Percentiles rank a stretch among this genome's conserved stretches.
phyloP scores from a whole-genome alignment of 148 eudicot species.

The Fagopyrum esculentum region DNA sequence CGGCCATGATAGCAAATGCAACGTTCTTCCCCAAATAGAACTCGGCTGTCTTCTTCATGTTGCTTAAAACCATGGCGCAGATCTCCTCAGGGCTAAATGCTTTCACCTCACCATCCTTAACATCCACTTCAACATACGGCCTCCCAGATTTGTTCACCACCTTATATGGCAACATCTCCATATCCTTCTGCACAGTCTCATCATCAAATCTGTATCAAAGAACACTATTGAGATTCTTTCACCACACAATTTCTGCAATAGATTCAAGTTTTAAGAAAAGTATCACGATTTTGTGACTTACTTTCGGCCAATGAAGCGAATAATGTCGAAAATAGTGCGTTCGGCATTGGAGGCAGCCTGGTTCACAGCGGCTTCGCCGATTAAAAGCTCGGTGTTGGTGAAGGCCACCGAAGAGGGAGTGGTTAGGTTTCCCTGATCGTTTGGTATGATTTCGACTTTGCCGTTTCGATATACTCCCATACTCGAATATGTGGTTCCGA shows the following conservation, averaged over 20 bases:
- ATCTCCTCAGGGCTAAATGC: conserved; percentile 65
- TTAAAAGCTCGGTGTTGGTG: conserved; percentile 54
- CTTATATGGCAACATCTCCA: conserved; percentile 57
- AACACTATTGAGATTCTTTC: no score
- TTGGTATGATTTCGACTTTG: conserved; percentile 61
- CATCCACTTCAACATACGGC: conserved; percentile 47
- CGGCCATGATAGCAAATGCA: conserved; percentile 52
- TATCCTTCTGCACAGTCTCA: conserved; percentile 43
- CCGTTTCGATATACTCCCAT: conserved; percentile 66
- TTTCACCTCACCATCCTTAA: conserved; percentile 48
- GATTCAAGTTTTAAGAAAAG: not conserved
- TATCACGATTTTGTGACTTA: conserved; percentile 9
- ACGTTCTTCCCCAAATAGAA: conserved; percentile 52
- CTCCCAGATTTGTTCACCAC: conserved; percentile 59
- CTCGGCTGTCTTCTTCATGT: conserved; percentile 65
- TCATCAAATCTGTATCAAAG: conserved; percentile 24
- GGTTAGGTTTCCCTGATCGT: conserved; percentile 74
- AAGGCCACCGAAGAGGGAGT: conserved; percentile 79
- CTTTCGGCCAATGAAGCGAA: conserved; percentile 71
- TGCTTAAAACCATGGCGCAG: conserved; percentile 51
- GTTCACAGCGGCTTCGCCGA: conserved; percentile 72
- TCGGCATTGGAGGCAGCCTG: conserved; percentile 58
- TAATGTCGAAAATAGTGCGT: conserved; percentile 64
- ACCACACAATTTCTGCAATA: not conserved
- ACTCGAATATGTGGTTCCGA: conserved; percentile 62